Base-by-base conservation (phyloP, 768 basidiomycete genomes). In the Lentinula sp. region DNA sequence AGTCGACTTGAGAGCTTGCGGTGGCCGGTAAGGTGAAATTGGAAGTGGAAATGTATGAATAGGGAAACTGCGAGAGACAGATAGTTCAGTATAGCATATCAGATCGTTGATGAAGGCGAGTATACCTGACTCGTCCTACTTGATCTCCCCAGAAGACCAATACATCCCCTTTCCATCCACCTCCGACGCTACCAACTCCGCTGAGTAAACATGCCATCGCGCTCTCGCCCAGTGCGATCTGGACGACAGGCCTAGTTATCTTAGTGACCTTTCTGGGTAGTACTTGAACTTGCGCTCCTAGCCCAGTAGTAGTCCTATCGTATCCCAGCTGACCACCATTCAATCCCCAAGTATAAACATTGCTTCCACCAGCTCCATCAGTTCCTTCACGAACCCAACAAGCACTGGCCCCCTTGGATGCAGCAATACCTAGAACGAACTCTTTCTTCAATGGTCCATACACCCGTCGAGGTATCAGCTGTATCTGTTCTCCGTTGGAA, bases 321-420 rank as follows among this genome's bases (percentile, higher is more conserved):
- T 34, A 68, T 80, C 95, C 95, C 3, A 98, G 79, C 70, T 99
- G 97, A 0, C 97, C 97, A 45, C 80, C 82, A 71, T 98, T 97
- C 28, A 88, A 91, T 0, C 97, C 97, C 95, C 95, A 98, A 0
- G 93, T 93, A 70, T 82, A 95, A 1, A 93, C 81, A 46, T 84
- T 60, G 4, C 59, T 46, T n/a, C 48, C 76, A 9, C 66, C 65
- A 59, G 48, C 31, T 58, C 40, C 57, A 34, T 43, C 42, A 31
- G 31, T 32, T 15, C 57, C 57, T 9, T 70, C 72, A 4, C 75
- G 75, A 0, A 93, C 95, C 91, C 93, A 97, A 72, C 93, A 95
- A 5, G 86, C 93, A 13, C 91, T 94, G 15, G 93, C 88, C 21
- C 82, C 85, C 69, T 91, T 89, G 65, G 89, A 91, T 0, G 95